These are phyloP conservation scores for Monocercomonoides exilis DNA, from an alignment of 78 protist species.

Conservation along the genomic window DNA sequence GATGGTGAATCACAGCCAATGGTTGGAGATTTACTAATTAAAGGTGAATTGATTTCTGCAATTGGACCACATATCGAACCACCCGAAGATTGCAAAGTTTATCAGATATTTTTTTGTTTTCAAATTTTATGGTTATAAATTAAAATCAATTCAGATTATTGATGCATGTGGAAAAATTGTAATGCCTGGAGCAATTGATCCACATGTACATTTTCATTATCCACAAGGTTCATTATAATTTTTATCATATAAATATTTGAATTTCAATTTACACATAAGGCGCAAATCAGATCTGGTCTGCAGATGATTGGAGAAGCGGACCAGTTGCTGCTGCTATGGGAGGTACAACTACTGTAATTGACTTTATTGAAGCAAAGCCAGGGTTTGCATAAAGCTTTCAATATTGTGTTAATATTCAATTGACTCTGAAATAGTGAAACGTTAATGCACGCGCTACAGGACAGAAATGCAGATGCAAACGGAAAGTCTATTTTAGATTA, in stretches of 20 bases:
- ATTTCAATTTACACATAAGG: too few species aligned
- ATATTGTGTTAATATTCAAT: too few species aligned
- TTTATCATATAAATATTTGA: too few species aligned
- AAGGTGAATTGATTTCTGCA: neutral
- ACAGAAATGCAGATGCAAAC: neutral
- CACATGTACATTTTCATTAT: slow-evolving; percentile 5
- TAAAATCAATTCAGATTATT: neutral
- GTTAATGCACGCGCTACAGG: neutral
- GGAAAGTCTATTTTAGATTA: neutral
- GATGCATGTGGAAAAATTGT: neutral
- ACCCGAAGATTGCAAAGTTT: neutral
- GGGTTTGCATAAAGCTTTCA: neutral
- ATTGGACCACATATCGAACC: neutral
- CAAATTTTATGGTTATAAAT: too few species aligned
- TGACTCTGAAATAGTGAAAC: neutral
- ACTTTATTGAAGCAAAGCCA: neutral
- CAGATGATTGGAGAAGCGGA: neutral
- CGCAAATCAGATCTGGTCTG: neutral
- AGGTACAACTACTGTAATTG: neutral
- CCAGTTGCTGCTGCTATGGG: neutral
- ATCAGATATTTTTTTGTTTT: neutral
- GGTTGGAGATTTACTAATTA: neutral
- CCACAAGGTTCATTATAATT: neutral
- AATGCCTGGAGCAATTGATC: slow-evolving; percentile 10
- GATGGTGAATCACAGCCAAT: neutral